Percentiles rank a stretch among this genome's conserved stretches.
These are phyloP conservation scores for Sugiyamaella lignohabitans DNA, from an alignment of 805 yeast species.

Conservation along the genomic window DNA sequence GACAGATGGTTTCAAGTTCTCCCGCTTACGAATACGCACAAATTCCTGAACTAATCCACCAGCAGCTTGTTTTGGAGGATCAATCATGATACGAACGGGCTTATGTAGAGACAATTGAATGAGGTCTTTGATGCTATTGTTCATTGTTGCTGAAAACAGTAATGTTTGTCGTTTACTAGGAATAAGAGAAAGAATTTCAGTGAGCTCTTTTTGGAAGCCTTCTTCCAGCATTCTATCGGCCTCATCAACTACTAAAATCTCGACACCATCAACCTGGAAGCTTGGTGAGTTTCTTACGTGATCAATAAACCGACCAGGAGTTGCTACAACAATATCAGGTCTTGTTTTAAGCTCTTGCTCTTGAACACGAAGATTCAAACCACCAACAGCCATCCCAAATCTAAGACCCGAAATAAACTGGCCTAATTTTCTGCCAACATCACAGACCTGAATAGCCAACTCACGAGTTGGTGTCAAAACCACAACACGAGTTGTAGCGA, in stretches of 20 bases:
- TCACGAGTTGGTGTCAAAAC: conserved; percentile 96
- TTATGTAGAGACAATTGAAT: conserved; percentile 79
- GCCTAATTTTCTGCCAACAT: conserved; percentile 82
- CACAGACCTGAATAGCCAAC: conserved; percentile 90
- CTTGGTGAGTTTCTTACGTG: conserved; percentile 93
- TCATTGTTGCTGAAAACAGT: conserved; percentile 97
- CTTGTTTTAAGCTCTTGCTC: conserved; percentile 87
- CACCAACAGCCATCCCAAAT: conserved; percentile 98
- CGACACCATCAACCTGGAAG: conserved; percentile 83
- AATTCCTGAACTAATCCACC: conserved; percentile 87
- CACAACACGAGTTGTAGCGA: conserved; percentile 84
- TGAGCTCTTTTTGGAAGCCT: conserved; percentile 93
- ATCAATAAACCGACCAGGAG: conserved; percentile 98
- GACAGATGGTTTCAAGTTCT: conserved; percentile 83
- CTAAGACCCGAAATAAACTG: conserved; percentile 64
- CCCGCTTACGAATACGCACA: conserved; percentile 80
- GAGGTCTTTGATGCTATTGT: conserved; percentile 80
- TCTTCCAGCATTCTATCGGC: conserved; percentile 99
- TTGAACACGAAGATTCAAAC: conserved; percentile 88
- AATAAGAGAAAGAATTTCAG: conserved; percentile 78
- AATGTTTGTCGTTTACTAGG: conserved; percentile 92
- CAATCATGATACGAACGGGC: conserved; percentile 93
- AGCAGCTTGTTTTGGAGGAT: conserved; percentile 94
- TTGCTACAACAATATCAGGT: conserved; percentile 95
- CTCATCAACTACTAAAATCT: conserved; percentile 90